Base-by-base conservation (phyloP, 2,329 filamentous ascomycete species). In the Fusarium annulatum region DNA sequence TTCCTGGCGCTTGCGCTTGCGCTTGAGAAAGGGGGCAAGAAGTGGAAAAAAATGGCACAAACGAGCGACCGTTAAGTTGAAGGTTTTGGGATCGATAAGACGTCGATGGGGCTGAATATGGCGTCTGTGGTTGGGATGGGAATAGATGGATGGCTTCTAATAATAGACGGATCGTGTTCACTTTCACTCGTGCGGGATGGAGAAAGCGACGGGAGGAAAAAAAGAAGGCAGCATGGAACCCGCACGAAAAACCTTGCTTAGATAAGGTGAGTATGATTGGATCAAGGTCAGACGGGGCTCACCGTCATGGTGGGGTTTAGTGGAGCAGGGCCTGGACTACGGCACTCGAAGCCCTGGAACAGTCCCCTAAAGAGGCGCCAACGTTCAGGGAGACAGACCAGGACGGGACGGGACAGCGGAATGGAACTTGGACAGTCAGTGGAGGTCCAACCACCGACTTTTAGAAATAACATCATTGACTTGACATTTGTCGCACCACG, bases 91-190 rank as follows among this genome's bases (percentile, higher is more conserved):
- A 77, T 75, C 68, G 53, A 73, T 71, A 63, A 61, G 69, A 74
- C 52, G 69, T 73, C 49, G 67, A 78, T 78, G 77, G 76, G 77
- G 77, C 77, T 78, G 77, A 77, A 78, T 78, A 76, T 78, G 76
- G 76, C 75, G 75, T 76, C 66, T 69, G 58, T 70, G 74, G 65
- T 73, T 72, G 69, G 69, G 73, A 74, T 74, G 62, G 58, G 61
- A 53, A 59, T 60, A 67, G 76, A 64, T 78, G 59, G 53, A 67
- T 67, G 71, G 76, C 66, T 78, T 78, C 77, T 78, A 78, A 78
- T 78, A 78, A 78, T 78, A 78, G 77, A 78, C 69, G 60, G 76
- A 78, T 78, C 76, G 76, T 78, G 76, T 78, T 78, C 76, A 78
- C 75, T 73, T 78, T 78, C 76, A 78, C 75, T 73, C 74, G 58